A percentile compares a stretch with the other conserved stretches of the same genome.
phyloP scores from a whole-genome alignment of 768 basidiomycete species.

The Russula griseocarnosa region DNA sequence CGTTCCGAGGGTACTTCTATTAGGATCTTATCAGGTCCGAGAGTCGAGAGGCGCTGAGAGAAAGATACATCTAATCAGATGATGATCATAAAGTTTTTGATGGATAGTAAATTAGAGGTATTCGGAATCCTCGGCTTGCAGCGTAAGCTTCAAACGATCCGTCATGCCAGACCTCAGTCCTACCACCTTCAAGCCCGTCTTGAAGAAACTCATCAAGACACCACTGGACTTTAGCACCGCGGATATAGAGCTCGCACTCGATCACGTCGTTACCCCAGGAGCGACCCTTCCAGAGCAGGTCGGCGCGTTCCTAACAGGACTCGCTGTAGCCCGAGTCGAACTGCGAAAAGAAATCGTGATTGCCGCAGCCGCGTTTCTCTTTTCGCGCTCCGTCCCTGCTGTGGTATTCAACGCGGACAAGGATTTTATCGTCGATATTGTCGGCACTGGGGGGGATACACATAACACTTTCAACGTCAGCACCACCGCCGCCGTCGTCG shows the following conservation, averaged over 20 bases:
- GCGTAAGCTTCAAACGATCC: too few relatives aligned
- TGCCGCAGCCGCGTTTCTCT: slow-evolving; percentile 71
- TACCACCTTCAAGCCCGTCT: slow-evolving; percentile 67
- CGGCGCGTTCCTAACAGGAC: slow-evolving; percentile 84
- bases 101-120: too few relatives aligned
- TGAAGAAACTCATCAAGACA: slow-evolving; percentile 73
- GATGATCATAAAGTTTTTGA: not conserved
- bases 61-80: not conserved
- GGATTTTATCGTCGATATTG: slow-evolving; percentile 75
- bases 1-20: too few relatives aligned
- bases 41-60: not conserved
- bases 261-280: slow-evolving; percentile 67
- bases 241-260: slow-evolving; percentile 69
- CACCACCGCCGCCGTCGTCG: slow-evolving; percentile 89
- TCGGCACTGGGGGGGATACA: slow-evolving; percentile 93
- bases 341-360: slow-evolving; percentile 70
- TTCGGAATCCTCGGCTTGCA: too few relatives aligned
- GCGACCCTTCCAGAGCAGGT: slow-evolving; percentile 68
- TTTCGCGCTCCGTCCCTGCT: slow-evolving; percentile 62
- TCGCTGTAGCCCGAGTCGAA: slow-evolving; percentile 78
- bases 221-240: slow-evolving; percentile 77
- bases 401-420: slow-evolving; percentile 52
- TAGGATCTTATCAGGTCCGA: not conserved
- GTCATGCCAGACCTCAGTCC: slow-evolving; percentile 29
- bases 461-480: slow-evolving; percentile 97